Base-by-base conservation (phyloP, 345 rosid species). In the Anastatica hierochuntica region DNA sequence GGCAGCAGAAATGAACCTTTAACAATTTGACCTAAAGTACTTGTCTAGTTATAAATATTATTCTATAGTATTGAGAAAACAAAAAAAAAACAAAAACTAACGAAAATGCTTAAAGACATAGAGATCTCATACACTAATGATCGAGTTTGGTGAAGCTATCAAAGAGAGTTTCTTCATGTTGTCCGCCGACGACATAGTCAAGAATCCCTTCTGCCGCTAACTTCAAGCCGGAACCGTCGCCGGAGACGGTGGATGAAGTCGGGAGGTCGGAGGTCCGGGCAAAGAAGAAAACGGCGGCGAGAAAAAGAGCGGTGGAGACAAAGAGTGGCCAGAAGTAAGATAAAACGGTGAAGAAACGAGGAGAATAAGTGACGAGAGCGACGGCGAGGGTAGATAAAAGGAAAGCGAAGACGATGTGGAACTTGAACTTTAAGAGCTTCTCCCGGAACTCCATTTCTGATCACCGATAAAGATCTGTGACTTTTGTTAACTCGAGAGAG, bases 321-420 rank as follows among this genome's bases (percentile, higher is more conserved):
- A 80, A 59, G 11, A 90, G 73, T 19, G 97, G 97, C 88, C 95
- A 86, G 39, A 90, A 90, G 77, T 82, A 90, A 58, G 88, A 69
- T 45, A 90, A 36, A 45, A 90, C 60, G 48, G 79, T 72, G 67
- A 90, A 62, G 53, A 90, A 79, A 35, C 95, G 71, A 1, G 97
- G 96, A 6, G 97, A 80, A 2, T 79, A 55, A 36, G 68, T 26
- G 76, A 81, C 17, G 13, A 79, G 45, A 33, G 73, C 61, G 5
- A 63, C 51, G 26, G 72, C 15, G 17, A 64, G 14, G 50, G 65
- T 35, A 31, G 70, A 56, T 13, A 75, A 3, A 39, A 56, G 14
- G 39, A 84, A 64, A 33, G 73, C 7, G 34, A 70, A 13, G 64
- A 71, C 14, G 45, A 90, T 58, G 20, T 81, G 88, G 67, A 62